Percentiles rank a stretch among this genome's conserved stretches.
Conservation (phyloP, 495 filamentous ascomycete species). For the Penicillium daleae region DNA sequence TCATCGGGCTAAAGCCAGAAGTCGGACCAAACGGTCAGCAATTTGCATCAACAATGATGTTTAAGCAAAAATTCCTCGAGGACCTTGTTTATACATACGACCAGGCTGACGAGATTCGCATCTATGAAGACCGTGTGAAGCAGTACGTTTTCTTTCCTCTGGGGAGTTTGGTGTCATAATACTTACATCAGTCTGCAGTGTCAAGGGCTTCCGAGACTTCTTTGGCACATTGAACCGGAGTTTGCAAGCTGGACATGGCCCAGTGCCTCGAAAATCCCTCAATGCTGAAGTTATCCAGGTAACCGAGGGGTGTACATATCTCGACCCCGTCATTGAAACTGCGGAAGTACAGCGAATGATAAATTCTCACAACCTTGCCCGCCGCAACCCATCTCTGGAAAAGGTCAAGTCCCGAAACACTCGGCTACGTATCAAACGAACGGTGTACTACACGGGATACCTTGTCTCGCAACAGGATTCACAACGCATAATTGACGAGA, state of each 20-base stretch:
- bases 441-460: slow-evolving; percentile 94
- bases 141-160: slow-evolving; percentile 51
- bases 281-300: slow-evolving; percentile 86
- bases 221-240: slow-evolving; percentile 71
- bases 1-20: slow-evolving; percentile 86
- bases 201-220: slow-evolving; percentile 81
- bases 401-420: slow-evolving; percentile 36
- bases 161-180: not conserved
- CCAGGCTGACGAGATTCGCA: slow-evolving; percentile 75
- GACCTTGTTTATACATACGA: slow-evolving; percentile 83
- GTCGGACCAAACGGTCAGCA: slow-evolving; percentile 76
- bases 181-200: slow-evolving; percentile 44
- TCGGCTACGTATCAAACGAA: slow-evolving; percentile 75
- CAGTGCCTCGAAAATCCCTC: slow-evolving; percentile 61
- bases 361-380: slow-evolving; percentile 76
- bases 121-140: slow-evolving; percentile 68
- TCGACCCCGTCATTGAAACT: slow-evolving; percentile 84
- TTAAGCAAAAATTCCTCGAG: slow-evolving; percentile 83
- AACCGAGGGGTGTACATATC: slow-evolving; percentile 68
- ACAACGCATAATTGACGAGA: slow-evolving; percentile 66
- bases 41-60: slow-evolving; percentile 78
- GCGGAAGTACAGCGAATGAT: slow-evolving; percentile 87
- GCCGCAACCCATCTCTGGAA: slow-evolving; percentile 41
- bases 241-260: slow-evolving; percentile 36
- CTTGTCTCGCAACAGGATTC: slow-evolving; percentile 73